Percentiles rank a stretch among this genome's conserved stretches.
phyloP scores from a whole-genome alignment of 139 green algal genomes.

The Closterium sp. region DNA sequence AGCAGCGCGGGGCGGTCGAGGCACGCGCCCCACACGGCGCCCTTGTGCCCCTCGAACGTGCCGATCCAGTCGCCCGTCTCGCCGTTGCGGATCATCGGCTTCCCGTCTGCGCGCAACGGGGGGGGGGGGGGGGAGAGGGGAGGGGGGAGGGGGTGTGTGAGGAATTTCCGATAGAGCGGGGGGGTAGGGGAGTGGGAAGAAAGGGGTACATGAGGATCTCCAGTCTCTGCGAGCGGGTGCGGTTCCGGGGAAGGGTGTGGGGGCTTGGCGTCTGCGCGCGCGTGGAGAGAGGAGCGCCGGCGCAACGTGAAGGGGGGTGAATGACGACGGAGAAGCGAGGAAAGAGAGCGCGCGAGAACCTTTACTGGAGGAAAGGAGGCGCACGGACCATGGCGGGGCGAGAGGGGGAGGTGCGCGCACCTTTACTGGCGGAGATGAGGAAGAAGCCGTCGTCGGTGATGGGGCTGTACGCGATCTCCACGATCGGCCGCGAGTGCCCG shows the following conservation, averaged over 20 bases:
- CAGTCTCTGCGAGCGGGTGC: background rate
- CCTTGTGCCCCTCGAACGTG: constrained; percentile 98
- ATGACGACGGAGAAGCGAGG: too few species aligned
- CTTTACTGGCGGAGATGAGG: constrained; percentile 87
- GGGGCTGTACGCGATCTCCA: constrained; percentile 89
- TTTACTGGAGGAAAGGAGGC: background rate
- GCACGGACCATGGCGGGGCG: too few species aligned
- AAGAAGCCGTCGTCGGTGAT: constrained; percentile 95
- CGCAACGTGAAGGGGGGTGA: too few species aligned
- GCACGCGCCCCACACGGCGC: constrained; percentile 90
- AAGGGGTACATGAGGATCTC: background rate
- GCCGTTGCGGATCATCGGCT: constrained; percentile 94
- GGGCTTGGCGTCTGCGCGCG: too few species aligned
- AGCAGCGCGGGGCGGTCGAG: constrained; percentile 83
- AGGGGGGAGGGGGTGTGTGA: background rate
- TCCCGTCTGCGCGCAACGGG: constrained; percentile 69
- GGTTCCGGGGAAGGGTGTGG: too few species aligned
- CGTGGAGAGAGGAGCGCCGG: too few species aligned
- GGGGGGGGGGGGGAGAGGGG: too few species aligned
- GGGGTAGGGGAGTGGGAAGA: background rate
- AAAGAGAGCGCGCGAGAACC: too few species aligned
- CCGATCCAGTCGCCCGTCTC: constrained; percentile 97
- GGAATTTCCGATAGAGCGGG: background rate
- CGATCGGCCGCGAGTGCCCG: constrained; percentile 91
- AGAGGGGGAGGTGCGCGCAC: background rate